Percentiles rank a stretch among this genome's conserved stretches.
Evolutionary conservation across 2,329 filamentous ascomycete genomes (phyloP).

Genomic region (Alternaria novae-zelandiae): DNA sequence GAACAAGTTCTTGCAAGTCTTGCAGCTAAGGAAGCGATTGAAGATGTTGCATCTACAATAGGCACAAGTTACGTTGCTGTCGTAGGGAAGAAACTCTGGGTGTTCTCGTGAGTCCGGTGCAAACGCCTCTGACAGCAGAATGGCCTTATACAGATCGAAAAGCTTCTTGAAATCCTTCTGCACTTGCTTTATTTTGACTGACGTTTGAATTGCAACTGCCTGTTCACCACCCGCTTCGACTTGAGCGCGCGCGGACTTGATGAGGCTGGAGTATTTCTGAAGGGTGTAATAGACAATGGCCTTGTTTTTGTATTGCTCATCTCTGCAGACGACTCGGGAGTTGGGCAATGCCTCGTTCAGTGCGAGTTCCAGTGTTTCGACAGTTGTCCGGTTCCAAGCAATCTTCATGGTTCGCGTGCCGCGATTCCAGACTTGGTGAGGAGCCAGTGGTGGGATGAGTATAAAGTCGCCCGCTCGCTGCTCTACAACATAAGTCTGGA

Average conservation of each 20-base stretch:
- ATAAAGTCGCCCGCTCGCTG: slow-evolving; percentile 92
- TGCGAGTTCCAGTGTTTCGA: slow-evolving; percentile 87
- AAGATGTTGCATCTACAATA: slow-evolving; percentile 97
- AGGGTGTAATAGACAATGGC: slow-evolving; percentile 91
- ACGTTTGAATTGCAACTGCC: slow-evolving; percentile 47
- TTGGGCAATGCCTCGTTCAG: slow-evolving; percentile 86
- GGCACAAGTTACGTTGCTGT: slow-evolving; percentile 91
- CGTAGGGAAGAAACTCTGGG: slow-evolving; percentile 79
- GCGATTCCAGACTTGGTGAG: slow-evolving; percentile 98
- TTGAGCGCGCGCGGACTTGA: slow-evolving; percentile 65
- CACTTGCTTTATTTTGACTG: slow-evolving; percentile 69
- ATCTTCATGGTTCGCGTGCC: slow-evolving; percentile 97
- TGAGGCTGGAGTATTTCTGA: slow-evolving; percentile 71
- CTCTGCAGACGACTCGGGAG: slow-evolving; percentile 88
- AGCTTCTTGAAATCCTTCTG: slow-evolving; percentile 82
- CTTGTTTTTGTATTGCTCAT: slow-evolving; percentile 99
- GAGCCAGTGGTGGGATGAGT: slow-evolving; percentile 87
- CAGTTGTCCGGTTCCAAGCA: slow-evolving; percentile 95
- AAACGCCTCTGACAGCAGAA: slow-evolving; percentile 88
- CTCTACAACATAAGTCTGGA: slow-evolving; percentile 90
- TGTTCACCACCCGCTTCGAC: slow-evolving; percentile 54
- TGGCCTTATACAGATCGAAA: slow-evolving; percentile 76
- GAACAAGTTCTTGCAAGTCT: slow-evolving; percentile 74
- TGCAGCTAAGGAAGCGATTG: slow-evolving; percentile 94
- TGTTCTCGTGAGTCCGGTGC: slow-evolving; percentile 70